A percentile compares a stretch with the other conserved stretches of the same genome.
Conservation (phyloP, 2,329 filamentous ascomycete genomes). For the Amphichorda felina region DNA sequence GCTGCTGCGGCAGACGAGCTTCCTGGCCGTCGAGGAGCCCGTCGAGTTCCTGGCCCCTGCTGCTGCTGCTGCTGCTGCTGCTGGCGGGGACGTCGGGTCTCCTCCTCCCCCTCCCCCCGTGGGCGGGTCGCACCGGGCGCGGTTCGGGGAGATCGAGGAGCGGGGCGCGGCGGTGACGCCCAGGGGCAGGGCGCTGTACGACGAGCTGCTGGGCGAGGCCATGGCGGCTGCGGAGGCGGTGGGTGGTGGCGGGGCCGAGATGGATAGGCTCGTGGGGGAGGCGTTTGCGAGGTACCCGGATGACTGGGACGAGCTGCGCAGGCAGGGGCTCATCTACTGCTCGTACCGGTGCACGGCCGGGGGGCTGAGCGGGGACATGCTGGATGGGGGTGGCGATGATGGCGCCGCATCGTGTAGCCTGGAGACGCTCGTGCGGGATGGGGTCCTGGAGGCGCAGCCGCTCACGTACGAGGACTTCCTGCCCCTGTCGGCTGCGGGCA, state of each 20-base stretch:
- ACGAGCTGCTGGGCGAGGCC: conserved; percentile 22
- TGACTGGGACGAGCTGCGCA: conserved; percentile 21
- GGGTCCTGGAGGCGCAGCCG: conserved; percentile 22
- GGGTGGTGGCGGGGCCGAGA: not conserved
- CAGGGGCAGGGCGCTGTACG: conserved; percentile 31
- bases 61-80: too few species aligned
- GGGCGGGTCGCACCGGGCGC: conserved; percentile 29
- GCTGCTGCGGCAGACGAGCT: conserved; percentile 40
- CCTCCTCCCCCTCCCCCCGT: conserved; percentile 7
- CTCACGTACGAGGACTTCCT: conserved; percentile 43
- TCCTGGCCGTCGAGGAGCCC: conserved; percentile 34
- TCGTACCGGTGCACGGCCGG: conserved; percentile 13
- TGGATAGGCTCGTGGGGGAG: conserved; percentile 12
- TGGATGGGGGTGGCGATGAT: not conserved
- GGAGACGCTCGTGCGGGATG: conserved; percentile 17
- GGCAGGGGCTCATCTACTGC: conserved; percentile 24
- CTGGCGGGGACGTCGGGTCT: not conserved
- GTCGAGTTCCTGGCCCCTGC: conserved; percentile 23
- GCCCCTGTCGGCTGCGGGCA: conserved; percentile 38
- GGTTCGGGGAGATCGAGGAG: conserved; percentile 42
- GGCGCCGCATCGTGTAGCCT: conserved; percentile 7
- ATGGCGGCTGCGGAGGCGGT: conserved; percentile 6
- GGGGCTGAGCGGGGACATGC: not conserved
- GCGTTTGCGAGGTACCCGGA: conserved; percentile 30
- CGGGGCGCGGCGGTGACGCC: conserved; percentile 35